Evolutionary conservation across 176 grass and related monocot species (phyloP), one percentile per base, ranked within the genome.

Genomic region (Avena insularis): DNA sequence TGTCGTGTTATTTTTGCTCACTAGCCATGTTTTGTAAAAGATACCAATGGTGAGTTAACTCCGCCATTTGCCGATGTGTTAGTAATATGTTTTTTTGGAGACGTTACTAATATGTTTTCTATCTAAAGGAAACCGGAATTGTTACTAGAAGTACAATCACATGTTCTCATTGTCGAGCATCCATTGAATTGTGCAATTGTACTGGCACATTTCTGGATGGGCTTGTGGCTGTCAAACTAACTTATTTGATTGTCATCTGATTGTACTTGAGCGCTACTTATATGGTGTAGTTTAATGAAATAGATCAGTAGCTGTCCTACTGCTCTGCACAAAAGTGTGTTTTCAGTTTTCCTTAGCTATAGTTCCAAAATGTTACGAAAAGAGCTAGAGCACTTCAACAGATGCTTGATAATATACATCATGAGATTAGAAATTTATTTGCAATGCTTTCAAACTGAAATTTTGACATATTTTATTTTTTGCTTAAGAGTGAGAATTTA

Each of bases 401-500:
- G 46, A 14, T 48, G 62, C 8, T 49, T 58, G 25, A 40, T 10
- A 69, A 19, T 2, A 69, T 4, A 38, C 11, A 14, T 81, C 7
- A 25, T 59, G 23, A 50, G 9, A 27, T 5, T 60, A 19, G 48
- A 58, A n/a, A 67, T 48, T 67, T 14, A 81, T 45, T 20, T 36
- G 59, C 7, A 65, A 85, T 66, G 33, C 15, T 72, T 76, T 73
- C 29, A 5, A 85, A 72, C 27, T 79, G 9, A 71, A 82, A 83
- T 59, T 38, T 65, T 27, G 10, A 11, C 63, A 14, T 66, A 33
- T 66, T 36, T 8, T 48, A 0, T 17, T 38, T 72, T 20, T 31
- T 9, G 1, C 33, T 85, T 66, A 64, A 55, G 71, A 84, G 7
- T 82, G 48, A 20, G 6, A 76, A 40, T 58, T 35, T 47, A 12